These are phyloP conservation scores for Penicillium sp. DNA, from an alignment of 2,329 filamentous ascomycete genomes.

Conservation along the genomic window DNA sequence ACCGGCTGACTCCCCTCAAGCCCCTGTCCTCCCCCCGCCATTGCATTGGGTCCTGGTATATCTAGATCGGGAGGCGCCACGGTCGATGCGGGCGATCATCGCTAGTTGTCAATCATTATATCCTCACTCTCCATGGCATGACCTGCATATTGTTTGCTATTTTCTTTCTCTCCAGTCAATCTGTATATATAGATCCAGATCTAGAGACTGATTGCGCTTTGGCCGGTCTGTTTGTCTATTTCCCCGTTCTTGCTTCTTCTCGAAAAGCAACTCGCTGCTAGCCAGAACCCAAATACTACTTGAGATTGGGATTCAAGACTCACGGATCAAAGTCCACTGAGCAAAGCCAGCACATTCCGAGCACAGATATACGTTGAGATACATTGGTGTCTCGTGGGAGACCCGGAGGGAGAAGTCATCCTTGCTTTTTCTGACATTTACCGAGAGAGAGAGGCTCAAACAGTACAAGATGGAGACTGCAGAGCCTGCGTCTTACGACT, in stretches of 20 bases:
- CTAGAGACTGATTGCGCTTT: slow-evolving; percentile 12
- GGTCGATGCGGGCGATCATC: slow-evolving; percentile 26
- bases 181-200: slow-evolving; percentile 15
- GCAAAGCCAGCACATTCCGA: not conserved
- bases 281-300: slow-evolving; percentile 11
- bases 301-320: not conserved
- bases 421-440: not conserved
- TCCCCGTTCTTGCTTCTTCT: slow-evolving; percentile 10
- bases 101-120: slow-evolving; percentile 18
- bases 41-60: slow-evolving; percentile 22
- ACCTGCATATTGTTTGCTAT: slow-evolving; percentile 17
- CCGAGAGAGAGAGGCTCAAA: not conserved
- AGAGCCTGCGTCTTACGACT: slow-evolving; percentile 42
- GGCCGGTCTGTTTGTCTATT: slow-evolving; percentile 14
- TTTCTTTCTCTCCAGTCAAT: not conserved
- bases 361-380: slow-evolving; percentile 6
- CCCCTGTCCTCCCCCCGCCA: slow-evolving; percentile 11
- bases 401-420: slow-evolving; percentile 1
- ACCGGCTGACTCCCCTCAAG: slow-evolving; percentile 7
- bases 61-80: slow-evolving; percentile 13
- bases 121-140: slow-evolving; percentile 10
- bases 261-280: slow-evolving; percentile 5
- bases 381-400: slow-evolving; percentile 2
- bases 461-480: slow-evolving; percentile 37
- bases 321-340: not conserved